Percentiles rank a stretch among this genome's conserved stretches.
These are phyloP conservation scores for Xanthoparmelia taractica DNA, from an alignment of 495 filamentous ascomycete species.

Conservation along the genomic window DNA sequence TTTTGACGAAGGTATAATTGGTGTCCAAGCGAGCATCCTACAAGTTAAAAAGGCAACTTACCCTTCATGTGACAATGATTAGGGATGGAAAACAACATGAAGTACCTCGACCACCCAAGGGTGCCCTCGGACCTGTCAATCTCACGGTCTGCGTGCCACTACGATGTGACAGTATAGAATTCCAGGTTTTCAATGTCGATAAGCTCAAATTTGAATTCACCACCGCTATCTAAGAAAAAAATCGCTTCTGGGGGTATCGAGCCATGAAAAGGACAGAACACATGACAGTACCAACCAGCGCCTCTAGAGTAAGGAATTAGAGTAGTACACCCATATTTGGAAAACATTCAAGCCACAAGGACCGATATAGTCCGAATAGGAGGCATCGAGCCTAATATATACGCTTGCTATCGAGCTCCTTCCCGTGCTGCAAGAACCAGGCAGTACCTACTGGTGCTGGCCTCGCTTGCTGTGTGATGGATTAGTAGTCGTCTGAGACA, in stretches of 20 bases:
- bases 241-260: constrained; percentile 1
- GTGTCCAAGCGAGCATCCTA: neutral
- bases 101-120: no score
- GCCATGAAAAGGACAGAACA: neutral
- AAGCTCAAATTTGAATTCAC: neutral
- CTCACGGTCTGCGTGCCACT: neutral
- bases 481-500: neutral
- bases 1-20: neutral
- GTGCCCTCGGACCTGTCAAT: neutral
- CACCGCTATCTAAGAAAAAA: neutral
- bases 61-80: no score
- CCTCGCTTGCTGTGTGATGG: neutral
- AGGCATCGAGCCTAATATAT: neutral
- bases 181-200: neutral
- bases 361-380: neutral
- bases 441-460: neutral
- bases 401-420: neutral
- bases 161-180: neutral
- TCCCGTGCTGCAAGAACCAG: neutral
- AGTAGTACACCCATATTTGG: neutral
- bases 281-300: neutral
- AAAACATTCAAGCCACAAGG: neutral
- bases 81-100: no score
- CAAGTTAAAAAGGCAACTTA: neutral
- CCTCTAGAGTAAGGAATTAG: neutral